Base-by-base conservation (phyloP, 495 filamentous ascomycete species). In the Viridothelium virens region DNA sequence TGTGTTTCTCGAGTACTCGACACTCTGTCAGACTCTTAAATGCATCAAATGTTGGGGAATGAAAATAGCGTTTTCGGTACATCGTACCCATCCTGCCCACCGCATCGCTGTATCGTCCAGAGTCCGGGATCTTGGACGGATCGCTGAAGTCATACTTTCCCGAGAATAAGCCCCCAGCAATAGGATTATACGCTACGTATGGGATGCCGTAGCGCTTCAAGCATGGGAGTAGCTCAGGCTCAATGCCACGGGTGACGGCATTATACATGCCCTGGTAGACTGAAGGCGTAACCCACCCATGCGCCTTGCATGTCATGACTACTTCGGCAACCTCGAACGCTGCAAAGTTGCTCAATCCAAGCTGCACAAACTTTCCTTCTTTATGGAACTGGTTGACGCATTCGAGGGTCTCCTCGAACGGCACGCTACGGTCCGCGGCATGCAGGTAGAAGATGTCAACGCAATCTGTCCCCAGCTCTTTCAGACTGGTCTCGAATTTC, bases 371-470 rank as follows among this genome's bases (percentile, higher is more conserved):
- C 71, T 93, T 96, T 56, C 92, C 91, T 67, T 89, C 84, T 76
- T 91, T 89, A 78, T 96, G 90, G 62, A 95, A 76, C 74, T 91
- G 81, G 75, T 97, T 84, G 66, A 91, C 83, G 47, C 85, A 88
- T 66, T 85, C 80, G 38, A 96, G 82, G 0, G 92, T 93, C 69
- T 92, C 89, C 2, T 85, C 83, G 71, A 95, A 96, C 38, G 76
- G 76, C 12, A 77, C 67, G 1, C 63, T 72, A 7, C 91, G 85
- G 75, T 96, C 92, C 3, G 92, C 82, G 3, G 91, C 91, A 75
- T 96, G 92, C 9, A 96, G 81, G 68, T 96, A 96, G 76, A 89
- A 89, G 62, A 96, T 90, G 73, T 97, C 93, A 0, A 96, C 89
- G 61, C 79, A 80, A 59, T 95, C 84, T 1, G 89, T 87, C 9